Evolutionary conservation across 129 eudicot species (phyloP), one percentile per base, ranked within the genome.

Genomic region (Chrysanthemum lavandulifolium): DNA sequence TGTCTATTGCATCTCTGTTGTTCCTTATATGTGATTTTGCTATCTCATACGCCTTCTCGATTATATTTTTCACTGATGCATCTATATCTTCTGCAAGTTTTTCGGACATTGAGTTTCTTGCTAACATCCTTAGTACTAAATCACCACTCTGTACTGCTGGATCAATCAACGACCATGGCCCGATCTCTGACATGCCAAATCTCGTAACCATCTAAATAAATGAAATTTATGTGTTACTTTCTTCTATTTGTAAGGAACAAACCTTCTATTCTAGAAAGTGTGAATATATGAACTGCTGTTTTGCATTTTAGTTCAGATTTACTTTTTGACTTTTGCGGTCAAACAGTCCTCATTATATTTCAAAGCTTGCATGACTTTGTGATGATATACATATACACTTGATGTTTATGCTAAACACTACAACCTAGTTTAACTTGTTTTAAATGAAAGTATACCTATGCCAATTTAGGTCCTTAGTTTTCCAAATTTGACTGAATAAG

Each of bases 171-270:
- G 92, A 79, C 96, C 96, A 91, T 68, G 97, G 96, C 27, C 96
- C 96, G 10, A 91, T 82, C 76, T 91, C 97, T 23, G 97, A 91
- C 97, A 88, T 91, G 58, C 97, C 96, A 74, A 80, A 88, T 78
- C 80, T 76, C 2, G 87, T 86, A 57, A 91, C 96, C 97, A 88
- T 91, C 96, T 90, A 18, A 13, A 78, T 55, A 12, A 64, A 67
- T 27, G 55, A 55, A 61, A 6, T 3, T 21, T 36, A 33, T 4
- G n/a, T 6, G 57, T 52, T 52, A 61, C 4, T 31, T 76, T 59
- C 61, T 25, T 23, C 2, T 53, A 29, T 36, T 13, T 71, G 66
- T 45, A 40, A 45, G 2, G 12, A 47, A 6, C 18, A 23, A 21
- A 10, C 36, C 49, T 43, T 53, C 13, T 74, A 23, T 52, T 23